Evolutionary conservation across 106 monocot species (phyloP), one percentile per base, ranked within the genome.

Genomic region (Gastrodia elata): DNA sequence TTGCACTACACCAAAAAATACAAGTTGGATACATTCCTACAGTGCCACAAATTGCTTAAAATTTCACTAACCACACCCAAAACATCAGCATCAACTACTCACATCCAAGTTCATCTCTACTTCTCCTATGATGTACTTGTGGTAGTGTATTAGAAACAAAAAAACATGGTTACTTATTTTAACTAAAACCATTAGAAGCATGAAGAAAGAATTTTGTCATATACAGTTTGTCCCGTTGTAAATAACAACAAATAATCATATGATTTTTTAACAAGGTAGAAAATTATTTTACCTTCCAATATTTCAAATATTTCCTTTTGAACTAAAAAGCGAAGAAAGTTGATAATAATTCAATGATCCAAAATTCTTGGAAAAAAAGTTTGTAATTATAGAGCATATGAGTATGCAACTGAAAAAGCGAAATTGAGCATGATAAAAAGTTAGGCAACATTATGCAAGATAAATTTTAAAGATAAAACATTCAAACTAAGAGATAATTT

Each of bases 251-350:
- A 61, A 32, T 32, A 61, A 15, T 32, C 28, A 61, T 30, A 30
- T n/a, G n/a, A n/a, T n/a, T n/a, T 11, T 33, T 61, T 61, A 61
- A 61, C 61, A 61, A 61, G 61, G 13, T 32, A 32, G 61, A 61
- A 61, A 32, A 22, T 52, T 52, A 18, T 52, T 52, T 52, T n/a
- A n/a, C 52, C 4, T 5, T 52, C 22, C n/a, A 22, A 1, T 15
- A 43, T 43, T 43, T 43, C 43, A 43, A 43, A 43, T 11, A 43
- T 11, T 43, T 43, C 43, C 43, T 43, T 4, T 9, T 43, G 7
- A 43, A 43, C 7, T 2, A 2, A 49, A 20, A 49, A 49, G 48
- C 15, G 48, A 5, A 4, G 48, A 3, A 20, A 18, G 3, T 18
- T 49, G 48, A 49, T 49, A 49, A 49, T n/a, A 44, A 14, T 44